Percentiles rank a stretch among this genome's conserved stretches.
phyloP scores from a whole-genome alignment of 257 asterid genomes.

The Petunia axillaris region DNA sequence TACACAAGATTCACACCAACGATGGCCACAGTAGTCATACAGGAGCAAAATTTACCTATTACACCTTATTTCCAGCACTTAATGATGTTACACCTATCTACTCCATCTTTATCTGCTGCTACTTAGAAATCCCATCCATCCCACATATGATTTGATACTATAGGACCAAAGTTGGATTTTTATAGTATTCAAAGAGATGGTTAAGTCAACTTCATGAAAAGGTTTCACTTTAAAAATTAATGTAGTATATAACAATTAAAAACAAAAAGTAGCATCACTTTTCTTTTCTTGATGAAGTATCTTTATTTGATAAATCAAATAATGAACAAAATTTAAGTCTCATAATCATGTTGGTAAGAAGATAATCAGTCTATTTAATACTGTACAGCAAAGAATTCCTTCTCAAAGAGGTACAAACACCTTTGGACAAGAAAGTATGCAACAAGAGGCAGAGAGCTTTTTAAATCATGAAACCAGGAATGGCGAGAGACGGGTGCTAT shows the following conservation, averaged over 20 bases:
- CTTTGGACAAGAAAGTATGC: neutral
- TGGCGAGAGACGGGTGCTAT: neutral
- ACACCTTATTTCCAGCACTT: neutral
- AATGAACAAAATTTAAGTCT: neutral
- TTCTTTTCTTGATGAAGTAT: too few species aligned
- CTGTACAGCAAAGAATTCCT: neutral
- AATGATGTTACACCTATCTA: neutral
- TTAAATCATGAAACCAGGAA: neutral
- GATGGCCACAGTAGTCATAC: neutral
- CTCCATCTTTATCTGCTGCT: neutral
- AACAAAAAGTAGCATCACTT: neutral
- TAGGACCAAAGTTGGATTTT: neutral
- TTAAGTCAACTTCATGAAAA: neutral
- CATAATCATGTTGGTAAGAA: neutral
- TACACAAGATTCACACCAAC: neutral
- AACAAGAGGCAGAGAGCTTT: neutral
- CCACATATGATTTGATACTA: neutral
- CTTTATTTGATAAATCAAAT: neutral
- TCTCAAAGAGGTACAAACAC: neutral
- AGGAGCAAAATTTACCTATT: neutral
- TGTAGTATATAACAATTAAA: neutral
- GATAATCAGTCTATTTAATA: neutral
- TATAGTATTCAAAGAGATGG: constrained; percentile 1
- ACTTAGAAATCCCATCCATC: constrained; percentile 1
- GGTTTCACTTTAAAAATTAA: neutral